Conservation (phyloP, 305 asterid species). For the Fraxinus dipetala region DNA sequence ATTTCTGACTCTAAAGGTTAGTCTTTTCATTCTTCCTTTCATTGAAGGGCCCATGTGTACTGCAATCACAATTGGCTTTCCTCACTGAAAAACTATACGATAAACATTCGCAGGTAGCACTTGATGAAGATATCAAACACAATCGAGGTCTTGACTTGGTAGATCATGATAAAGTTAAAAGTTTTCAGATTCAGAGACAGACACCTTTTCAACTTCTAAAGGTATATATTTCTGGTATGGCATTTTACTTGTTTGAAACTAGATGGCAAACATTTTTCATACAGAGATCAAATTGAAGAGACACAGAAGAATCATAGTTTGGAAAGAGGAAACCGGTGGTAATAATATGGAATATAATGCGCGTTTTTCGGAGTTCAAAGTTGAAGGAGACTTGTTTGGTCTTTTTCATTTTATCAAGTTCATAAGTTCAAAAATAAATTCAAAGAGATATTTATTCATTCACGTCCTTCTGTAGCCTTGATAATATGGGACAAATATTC, state of each 20-base stretch:
- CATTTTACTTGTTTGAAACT: background rate
- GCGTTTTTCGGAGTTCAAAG: background rate
- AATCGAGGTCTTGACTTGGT: slow-evolving; percentile 57
- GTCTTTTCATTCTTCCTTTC: slow-evolving; percentile 7
- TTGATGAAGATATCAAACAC: slow-evolving; percentile 46
- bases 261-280: background rate
- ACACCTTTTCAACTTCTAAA: slow-evolving; percentile 43
- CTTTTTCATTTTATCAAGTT: background rate
- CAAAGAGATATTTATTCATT: background rate
- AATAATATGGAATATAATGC: background rate
- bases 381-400: background rate
- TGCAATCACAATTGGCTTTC: slow-evolving; percentile 6
- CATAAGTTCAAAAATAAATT: background rate
- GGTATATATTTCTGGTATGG: slow-evolving; percentile 29
- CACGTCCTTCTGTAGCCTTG: background rate
- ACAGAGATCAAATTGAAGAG: background rate
- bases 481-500: background rate
- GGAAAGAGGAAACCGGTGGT: background rate
- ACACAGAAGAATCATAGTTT: background rate
- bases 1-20: slow-evolving; percentile 46
- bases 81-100: slow-evolving; percentile 5
- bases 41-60: background rate
- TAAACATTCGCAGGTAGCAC: slow-evolving; percentile 42
- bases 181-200: slow-evolving; percentile 49
- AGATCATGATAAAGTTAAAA: slow-evolving; percentile 53